Evolutionary conservation across 441 rosid genomes (phyloP).

Genomic region (Populus hybrid): DNA sequence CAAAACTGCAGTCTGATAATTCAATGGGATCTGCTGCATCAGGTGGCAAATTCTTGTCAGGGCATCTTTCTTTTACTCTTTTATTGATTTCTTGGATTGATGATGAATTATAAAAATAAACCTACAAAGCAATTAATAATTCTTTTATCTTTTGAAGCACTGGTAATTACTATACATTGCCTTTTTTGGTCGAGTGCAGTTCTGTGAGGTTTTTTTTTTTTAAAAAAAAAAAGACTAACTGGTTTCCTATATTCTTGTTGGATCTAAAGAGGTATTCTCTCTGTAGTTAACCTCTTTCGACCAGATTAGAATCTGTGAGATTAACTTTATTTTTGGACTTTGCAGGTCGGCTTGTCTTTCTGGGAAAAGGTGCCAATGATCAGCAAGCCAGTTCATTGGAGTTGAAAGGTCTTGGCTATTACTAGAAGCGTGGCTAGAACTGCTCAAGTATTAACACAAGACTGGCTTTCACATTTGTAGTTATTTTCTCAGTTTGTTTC

Average conservation of each 20-base stretch:
- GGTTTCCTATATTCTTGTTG: background rate
- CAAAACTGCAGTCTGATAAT: background rate
- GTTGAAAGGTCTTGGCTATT: constrained; percentile 57
- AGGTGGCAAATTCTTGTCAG: background rate
- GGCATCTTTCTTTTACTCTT: background rate
- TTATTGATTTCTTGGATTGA: background rate
- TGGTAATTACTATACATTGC: background rate
- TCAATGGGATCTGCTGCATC: background rate
- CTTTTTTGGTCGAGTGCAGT: background rate
- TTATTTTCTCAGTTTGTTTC: background rate
- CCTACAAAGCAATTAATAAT: background rate
- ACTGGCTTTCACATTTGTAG: background rate
- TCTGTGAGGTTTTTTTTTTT: background rate
- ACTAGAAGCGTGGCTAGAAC: constrained; percentile 24
- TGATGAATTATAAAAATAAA: background rate
- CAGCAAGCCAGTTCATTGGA: constrained; percentile 35
- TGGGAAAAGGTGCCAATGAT: constrained; percentile 45
- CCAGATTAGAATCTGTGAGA: background rate
- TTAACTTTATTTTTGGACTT: background rate
- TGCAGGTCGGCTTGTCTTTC: constrained; percentile 71
- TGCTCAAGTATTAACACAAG: background rate
- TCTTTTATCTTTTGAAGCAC: background rate
- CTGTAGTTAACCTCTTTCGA: background rate
- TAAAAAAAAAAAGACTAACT: background rate
- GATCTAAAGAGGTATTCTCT: background rate